These are phyloP conservation scores for Xylaria grammica DNA, from an alignment of 495 filamentous ascomycete genomes.

Conservation along the genomic window DNA sequence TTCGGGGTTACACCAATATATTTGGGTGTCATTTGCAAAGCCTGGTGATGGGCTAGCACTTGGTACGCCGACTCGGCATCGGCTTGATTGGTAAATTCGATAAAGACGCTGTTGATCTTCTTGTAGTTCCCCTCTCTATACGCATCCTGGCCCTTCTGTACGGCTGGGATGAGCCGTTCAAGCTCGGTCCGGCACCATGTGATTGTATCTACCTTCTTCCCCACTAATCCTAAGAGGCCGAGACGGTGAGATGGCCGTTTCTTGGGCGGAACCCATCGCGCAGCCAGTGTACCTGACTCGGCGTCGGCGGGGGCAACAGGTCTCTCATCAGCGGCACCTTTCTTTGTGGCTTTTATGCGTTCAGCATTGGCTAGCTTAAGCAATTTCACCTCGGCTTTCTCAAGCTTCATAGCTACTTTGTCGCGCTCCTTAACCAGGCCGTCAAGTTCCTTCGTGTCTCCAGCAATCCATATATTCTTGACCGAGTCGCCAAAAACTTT, in stretches of 20 bases:
- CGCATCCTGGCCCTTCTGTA: slow-evolving; percentile 74
- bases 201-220: slow-evolving; percentile 94
- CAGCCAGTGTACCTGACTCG: slow-evolving; percentile 78
- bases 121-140: slow-evolving; percentile 73
- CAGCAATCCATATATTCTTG: slow-evolving; percentile 84
- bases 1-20: slow-evolving; percentile 84
- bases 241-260: slow-evolving; percentile 85
- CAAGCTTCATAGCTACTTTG: slow-evolving; percentile 80
- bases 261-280: slow-evolving; percentile 78
- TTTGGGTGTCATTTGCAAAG: slow-evolving; percentile 89
- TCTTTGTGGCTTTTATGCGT: slow-evolving; percentile 77
- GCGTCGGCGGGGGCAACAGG: slow-evolving; percentile 54
- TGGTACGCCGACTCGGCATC: slow-evolving; percentile 89
- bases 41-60: slow-evolving; percentile 84
- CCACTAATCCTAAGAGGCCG: slow-evolving; percentile 74
- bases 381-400: slow-evolving; percentile 87
- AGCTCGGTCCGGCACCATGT: slow-evolving; percentile 89
- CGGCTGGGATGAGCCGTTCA: slow-evolving; percentile 77
- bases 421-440: slow-evolving; percentile 86
- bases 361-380: slow-evolving; percentile 80
- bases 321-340: slow-evolving; percentile 59
- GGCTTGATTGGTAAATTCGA: slow-evolving; percentile 81
- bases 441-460: slow-evolving; percentile 80
- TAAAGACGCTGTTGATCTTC: slow-evolving; percentile 77
- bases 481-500: slow-evolving; percentile 81